Evolutionary conservation across 495 filamentous ascomycete species (phyloP), one percentile per base, ranked within the genome.

Genomic region (Oleoguttula mirabilis): DNA sequence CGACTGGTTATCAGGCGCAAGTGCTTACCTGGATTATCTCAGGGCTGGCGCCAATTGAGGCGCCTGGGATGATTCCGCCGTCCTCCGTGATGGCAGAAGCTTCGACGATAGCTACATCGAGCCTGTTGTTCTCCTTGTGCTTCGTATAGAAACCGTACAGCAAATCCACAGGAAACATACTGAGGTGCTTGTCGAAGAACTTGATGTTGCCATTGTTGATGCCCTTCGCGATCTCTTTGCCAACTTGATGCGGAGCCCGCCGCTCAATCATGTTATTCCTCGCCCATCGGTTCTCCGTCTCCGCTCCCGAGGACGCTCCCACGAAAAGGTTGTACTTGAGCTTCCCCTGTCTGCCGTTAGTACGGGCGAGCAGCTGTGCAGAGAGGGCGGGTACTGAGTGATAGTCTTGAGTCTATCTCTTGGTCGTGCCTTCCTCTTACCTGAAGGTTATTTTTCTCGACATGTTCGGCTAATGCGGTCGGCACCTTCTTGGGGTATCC

Each of bases 201-300:
- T 87, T 80, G 51, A 94, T 94, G 40, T 78, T 73, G 10, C 85
- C 86, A 48, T 76, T 76, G 57, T 94, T 94, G 62, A 94, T 92
- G 2, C 86, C 85, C 66, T 84, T 88, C 36, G 84, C 71, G 44
- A 94, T 94, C 43, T 81, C 72, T 66, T 93, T 94, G 53, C 86
- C 86, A 48, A 94, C 86, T 55, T 94, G 86, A 61, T 94, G 86
- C 33, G 86, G 86, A 48, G 71, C 70, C 4, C 86, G 73, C 34
- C 86, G 73, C 66, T 85, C 80, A 52, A 92, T 92, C 86, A 94
- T 94, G 61, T 92, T 78, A 33, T 87, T 59, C 2, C 60, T 60
- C 4, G 86, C 86, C 86, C 86, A 94, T 47, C 86, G 72, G 60
- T 88, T 88, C 66, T 94, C 86, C 0, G 87, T 92, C 61, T 94